These are phyloP conservation scores for Neophaeococcomyces mojaviensis DNA, from an alignment of 2,329 filamentous ascomycete genomes.

Conservation along the genomic window DNA sequence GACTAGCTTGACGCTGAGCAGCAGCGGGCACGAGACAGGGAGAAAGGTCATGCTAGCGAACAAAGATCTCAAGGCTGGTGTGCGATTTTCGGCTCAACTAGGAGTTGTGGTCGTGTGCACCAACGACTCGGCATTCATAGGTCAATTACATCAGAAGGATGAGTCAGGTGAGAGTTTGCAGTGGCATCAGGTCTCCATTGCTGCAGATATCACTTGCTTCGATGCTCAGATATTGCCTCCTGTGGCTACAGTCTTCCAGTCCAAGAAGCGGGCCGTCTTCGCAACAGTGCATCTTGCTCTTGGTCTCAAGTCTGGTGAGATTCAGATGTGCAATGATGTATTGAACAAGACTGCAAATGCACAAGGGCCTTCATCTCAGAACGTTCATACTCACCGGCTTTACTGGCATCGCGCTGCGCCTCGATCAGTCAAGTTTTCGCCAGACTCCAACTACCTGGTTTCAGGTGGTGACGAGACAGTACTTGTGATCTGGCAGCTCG, in stretches of 20 bases:
- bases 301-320: conserved; percentile 67
- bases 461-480: conserved; percentile 88
- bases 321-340: conserved; percentile 75
- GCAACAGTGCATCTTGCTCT: conserved; percentile 64
- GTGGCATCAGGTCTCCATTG: conserved; percentile 48
- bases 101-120: conserved; percentile 33
- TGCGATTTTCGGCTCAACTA: conserved; percentile 22
- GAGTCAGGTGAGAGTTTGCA: conserved; percentile 29
- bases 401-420: conserved; percentile 91
- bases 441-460: conserved; percentile 88
- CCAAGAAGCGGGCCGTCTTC: conserved; percentile 24
- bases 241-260: conserved; percentile 8
- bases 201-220: conserved; percentile 59
- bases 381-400: conserved; percentile 54
- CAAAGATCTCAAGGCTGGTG: conserved; percentile 2
- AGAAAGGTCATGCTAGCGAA: background rate
- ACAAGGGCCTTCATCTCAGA: conserved; percentile 37
- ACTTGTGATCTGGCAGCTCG: conserved; percentile 86
- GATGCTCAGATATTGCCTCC: conserved; percentile 37
- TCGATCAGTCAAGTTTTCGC: conserved; percentile 80
- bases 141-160: conserved; percentile 36
- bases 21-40: background rate
- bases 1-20: conserved; percentile 5
- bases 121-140: conserved; percentile 50
- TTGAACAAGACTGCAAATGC: conserved; percentile 44